Conservation (phyloP, 2,329 filamentous ascomycete genomes). For the Hypoxylon sp. region DNA sequence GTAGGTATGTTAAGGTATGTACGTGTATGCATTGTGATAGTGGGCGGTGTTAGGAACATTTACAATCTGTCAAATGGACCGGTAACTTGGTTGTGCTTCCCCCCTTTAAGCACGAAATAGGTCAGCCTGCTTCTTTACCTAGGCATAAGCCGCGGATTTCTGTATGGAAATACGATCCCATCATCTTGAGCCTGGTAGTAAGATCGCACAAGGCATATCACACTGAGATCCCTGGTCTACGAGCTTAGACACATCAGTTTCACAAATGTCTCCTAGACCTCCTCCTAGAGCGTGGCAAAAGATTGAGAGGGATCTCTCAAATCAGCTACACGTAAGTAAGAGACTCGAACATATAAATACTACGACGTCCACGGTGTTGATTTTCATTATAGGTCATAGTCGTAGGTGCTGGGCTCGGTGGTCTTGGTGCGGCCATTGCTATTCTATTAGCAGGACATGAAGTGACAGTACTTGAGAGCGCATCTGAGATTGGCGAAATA, state of each 20-base stretch:
- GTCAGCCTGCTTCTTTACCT: background rate
- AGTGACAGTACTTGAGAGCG: slow-evolving; percentile 64
- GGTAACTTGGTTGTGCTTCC: background rate
- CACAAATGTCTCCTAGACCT: slow-evolving; percentile 35
- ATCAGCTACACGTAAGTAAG: slow-evolving; percentile 44
- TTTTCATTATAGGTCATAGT: slow-evolving; percentile 59
- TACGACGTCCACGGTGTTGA: slow-evolving; percentile 27
- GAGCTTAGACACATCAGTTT: background rate
- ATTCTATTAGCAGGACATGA: slow-evolving; percentile 62
- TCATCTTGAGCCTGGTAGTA: slow-evolving; percentile 1
- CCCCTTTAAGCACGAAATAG: background rate
- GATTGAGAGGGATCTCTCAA: slow-evolving; percentile 42
- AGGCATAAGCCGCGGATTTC: background rate
- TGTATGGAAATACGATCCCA: background rate
- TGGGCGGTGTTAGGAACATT: background rate
- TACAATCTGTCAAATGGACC: background rate
- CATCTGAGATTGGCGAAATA: slow-evolving; percentile 62
- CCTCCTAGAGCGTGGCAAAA: slow-evolving; percentile 36
- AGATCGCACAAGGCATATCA: background rate
- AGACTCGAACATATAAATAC: background rate
- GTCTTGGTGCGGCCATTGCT: slow-evolving; percentile 65
- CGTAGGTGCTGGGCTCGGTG: slow-evolving; percentile 70
- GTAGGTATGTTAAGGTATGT: background rate
- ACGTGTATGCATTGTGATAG: background rate
- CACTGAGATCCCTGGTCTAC: background rate